A percentile compares a stretch with the other conserved stretches of the same genome.
phyloP scores from a whole-genome alignment of 2,329 filamentous ascomycete genomes.

The Ceratocystis harringtonii region DNA sequence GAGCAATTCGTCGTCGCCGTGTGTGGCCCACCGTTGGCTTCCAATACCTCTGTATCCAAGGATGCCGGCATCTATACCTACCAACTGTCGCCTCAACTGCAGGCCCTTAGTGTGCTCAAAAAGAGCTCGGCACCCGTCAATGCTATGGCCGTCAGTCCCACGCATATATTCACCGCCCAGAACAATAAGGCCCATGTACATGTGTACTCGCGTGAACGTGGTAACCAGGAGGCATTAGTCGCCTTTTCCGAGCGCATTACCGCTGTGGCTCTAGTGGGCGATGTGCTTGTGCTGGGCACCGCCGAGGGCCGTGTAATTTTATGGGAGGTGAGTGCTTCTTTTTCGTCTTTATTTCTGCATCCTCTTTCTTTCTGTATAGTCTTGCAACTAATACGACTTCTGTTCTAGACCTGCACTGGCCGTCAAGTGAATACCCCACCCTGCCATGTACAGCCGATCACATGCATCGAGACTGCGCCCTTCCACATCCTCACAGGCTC shows the following conservation, averaged over 20 bases:
- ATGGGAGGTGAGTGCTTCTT: slow-evolving; percentile 60
- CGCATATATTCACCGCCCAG: slow-evolving; percentile 84
- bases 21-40: slow-evolving; percentile 40
- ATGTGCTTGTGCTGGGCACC: slow-evolving; percentile 67
- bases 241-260: slow-evolving; percentile 78
- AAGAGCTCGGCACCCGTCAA: slow-evolving; percentile 73
- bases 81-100: slow-evolving; percentile 60
- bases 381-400: slow-evolving; percentile 9
- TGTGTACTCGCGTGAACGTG: slow-evolving; percentile 72
- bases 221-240: slow-evolving; percentile 76
- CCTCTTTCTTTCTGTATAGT: neutral
- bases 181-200: slow-evolving; percentile 83
- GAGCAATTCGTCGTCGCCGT: slow-evolving; percentile 47
- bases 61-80: slow-evolving; percentile 82
- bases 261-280: slow-evolving; percentile 55
- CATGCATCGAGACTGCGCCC: slow-evolving; percentile 55
- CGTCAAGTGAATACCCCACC: slow-evolving; percentile 60
- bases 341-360: neutral
- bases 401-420: slow-evolving; percentile 51
- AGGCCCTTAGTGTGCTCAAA: slow-evolving; percentile 70
- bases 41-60: slow-evolving; percentile 50
- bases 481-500: slow-evolving; percentile 65
- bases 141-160: slow-evolving; percentile 62
- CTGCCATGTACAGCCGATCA: slow-evolving; percentile 67
- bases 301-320: slow-evolving; percentile 72